Base-by-base conservation (phyloP, 1,139 yeast genomes). In the Pneumocystis wakefieldiae region DNA sequence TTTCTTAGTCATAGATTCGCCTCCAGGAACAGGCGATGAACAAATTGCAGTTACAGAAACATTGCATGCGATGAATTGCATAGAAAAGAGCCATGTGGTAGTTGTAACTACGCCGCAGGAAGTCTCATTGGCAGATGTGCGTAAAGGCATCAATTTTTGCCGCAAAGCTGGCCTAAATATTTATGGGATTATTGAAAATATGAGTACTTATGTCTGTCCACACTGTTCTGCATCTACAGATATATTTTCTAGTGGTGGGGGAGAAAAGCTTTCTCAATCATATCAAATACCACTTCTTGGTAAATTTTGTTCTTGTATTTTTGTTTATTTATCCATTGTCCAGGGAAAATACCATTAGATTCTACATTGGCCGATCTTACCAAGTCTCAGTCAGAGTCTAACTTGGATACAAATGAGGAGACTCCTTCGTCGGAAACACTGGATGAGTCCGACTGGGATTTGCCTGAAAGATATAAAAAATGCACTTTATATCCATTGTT, bases 171-270 rank as follows among this genome's bases (percentile, higher is more conserved):
- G 83, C 42, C 84, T 94, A 68, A 80, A 80, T 59, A 81, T 92
- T 2, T 74, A 92, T 60, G 99, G 99, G 1, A 80, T 94, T 19
- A 85, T 94, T 24, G 99, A 94, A 71, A 94, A 94, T 71, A 92
- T 94, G 98, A 84, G 95, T 19, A 98, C 98, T 1, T 94, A 87
- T 73, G 86, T 90, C 7, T 94, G 98, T 72, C 98, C 98, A 0
- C 83, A 84, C 72, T 94, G 99, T 73, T 81, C 87, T 1, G 97
- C 91, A 71, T 74, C 78, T 66, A 90, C 97, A 2, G 84, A 91
- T 72, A 87, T 94, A 38, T 94, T 94, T 72, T 87, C 91, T 69
- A 81, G 86, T 62, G 98, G 97, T 4, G 99, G 99, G n/a, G 99
- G 98, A 1, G 74, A 80, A 69, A 75, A 75, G 19, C 76, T 94